Percentiles rank a stretch among this genome's conserved stretches.
Evolutionary conservation across 345 rosid genomes (phyloP).

Genomic region (Melaleuca alternifolia): DNA sequence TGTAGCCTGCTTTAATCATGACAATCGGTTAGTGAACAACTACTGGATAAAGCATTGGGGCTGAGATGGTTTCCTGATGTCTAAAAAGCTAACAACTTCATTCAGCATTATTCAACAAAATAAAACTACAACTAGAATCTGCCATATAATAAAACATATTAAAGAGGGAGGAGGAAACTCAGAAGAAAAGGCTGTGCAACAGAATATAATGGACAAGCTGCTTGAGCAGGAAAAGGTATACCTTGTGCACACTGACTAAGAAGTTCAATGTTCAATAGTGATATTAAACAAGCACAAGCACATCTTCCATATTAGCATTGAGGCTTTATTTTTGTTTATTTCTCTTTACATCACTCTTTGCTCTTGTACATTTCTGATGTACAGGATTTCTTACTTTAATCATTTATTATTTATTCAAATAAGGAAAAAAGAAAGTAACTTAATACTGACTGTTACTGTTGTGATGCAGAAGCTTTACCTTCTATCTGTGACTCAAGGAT

Average conservation of each 20-base stretch:
- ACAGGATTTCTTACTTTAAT: background rate
- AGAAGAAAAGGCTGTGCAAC: background rate
- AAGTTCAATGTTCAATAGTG: background rate
- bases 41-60: background rate
- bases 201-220: background rate
- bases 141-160: background rate
- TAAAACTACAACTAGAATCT: background rate
- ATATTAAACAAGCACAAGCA: background rate
- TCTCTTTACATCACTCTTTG: background rate
- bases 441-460: background rate
- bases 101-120: background rate
- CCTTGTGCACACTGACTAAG: background rate
- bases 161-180: background rate
- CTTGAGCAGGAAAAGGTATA: background rate
- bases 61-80: background rate
- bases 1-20: background rate
- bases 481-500: background rate
- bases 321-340: background rate
- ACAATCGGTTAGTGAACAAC: background rate
- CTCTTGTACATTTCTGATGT: background rate
- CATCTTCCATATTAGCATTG: background rate
- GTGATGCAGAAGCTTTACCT: background rate
- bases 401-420: background rate
- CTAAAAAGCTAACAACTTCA: background rate
- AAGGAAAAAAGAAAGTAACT: background rate